Conservation (phyloP, 2,329 filamentous ascomycete species). For the Hymenoscyphus salicellus region DNA sequence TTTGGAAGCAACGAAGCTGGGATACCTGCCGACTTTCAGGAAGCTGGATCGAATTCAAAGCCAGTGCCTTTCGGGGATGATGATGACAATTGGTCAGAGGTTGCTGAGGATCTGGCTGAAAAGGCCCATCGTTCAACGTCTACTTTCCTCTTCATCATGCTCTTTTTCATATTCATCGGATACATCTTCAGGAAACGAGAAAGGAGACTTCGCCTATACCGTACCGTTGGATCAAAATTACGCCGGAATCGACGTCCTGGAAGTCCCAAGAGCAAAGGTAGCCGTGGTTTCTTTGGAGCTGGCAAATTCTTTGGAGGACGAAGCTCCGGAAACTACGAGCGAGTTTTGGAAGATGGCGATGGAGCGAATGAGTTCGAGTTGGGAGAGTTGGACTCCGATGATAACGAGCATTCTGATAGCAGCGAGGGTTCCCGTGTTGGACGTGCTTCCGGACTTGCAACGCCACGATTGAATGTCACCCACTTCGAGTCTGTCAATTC, state of each 20-base stretch:
- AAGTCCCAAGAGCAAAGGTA: slow-evolving; percentile 44
- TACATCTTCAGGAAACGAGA: slow-evolving; percentile 80
- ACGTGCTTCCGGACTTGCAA: slow-evolving; percentile 64
- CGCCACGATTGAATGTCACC: slow-evolving; percentile 57
- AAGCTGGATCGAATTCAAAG: slow-evolving; percentile 59
- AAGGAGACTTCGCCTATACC: slow-evolving; percentile 60
- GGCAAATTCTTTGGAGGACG: slow-evolving; percentile 65
- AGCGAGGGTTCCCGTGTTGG: slow-evolving; percentile 52
- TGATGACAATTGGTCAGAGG: slow-evolving; percentile 56
- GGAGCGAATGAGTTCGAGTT: slow-evolving; percentile 72
- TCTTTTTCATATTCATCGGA: slow-evolving; percentile 65
- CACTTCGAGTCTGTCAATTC: slow-evolving; percentile 44
- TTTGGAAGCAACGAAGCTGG: slow-evolving; percentile 76
- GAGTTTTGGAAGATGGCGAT: slow-evolving; percentile 80
- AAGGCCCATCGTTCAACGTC: slow-evolving; percentile 66
- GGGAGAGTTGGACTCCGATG: slow-evolving; percentile 60
- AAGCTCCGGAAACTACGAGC: slow-evolving; percentile 64
- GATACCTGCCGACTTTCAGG: slow-evolving; percentile 77
- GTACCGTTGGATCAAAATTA: slow-evolving; percentile 47
- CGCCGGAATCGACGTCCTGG: slow-evolving; percentile 45
- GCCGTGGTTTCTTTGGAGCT: slow-evolving; percentile 48
- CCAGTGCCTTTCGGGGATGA: slow-evolving; percentile 45
- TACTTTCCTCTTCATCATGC: slow-evolving; percentile 71
- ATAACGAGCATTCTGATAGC: slow-evolving; percentile 62
- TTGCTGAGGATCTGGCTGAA: slow-evolving; percentile 59